Percentiles rank a stretch among this genome's conserved stretches.
These are phyloP conservation scores for Trypanosoma vivax DNA, from an alignment of 208 protist genomes.

Conservation along the genomic window DNA sequence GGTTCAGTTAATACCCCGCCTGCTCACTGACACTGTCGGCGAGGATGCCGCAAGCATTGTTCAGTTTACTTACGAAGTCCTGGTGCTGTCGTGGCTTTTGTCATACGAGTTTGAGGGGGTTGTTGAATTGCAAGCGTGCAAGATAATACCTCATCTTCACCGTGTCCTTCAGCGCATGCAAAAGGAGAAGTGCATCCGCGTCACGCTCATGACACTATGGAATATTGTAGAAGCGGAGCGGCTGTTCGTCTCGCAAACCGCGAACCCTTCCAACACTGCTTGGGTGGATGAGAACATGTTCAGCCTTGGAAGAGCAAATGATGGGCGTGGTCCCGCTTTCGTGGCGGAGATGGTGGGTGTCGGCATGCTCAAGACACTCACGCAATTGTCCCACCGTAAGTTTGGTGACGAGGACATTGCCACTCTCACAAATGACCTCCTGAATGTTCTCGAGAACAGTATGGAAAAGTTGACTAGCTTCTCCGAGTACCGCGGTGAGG, in stretches of 20 bases:
- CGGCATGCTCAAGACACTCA: constrained; percentile 86
- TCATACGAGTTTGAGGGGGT: constrained; percentile 83
- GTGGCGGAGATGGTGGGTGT: constrained; percentile 88
- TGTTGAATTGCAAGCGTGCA: constrained; percentile 49
- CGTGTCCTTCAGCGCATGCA: constrained; percentile 80
- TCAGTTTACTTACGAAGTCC: constrained; percentile 79
- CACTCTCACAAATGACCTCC: constrained; percentile 55
- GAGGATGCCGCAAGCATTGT: constrained; percentile 73
- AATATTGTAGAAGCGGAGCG: constrained; percentile 83
- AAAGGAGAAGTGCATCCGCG: constrained; percentile 91
- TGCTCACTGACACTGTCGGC: constrained; percentile 76
- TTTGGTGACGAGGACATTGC: constrained; percentile 91
- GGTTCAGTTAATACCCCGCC: constrained; percentile 54
- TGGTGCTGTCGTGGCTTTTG: constrained; percentile 74
- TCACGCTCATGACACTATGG: constrained; percentile 78
- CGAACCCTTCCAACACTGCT: constrained; percentile 30
- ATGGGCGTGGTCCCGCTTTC: constrained; percentile 49
- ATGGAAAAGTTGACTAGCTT: constrained; percentile 90
- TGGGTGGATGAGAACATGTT: constrained; percentile 15
- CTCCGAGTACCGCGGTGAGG: constrained; percentile 88
- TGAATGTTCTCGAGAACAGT: constrained; percentile 61
- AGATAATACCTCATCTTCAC: constrained; percentile 85
- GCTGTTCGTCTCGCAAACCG: constrained; percentile 39
- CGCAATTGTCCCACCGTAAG: constrained; percentile 67
- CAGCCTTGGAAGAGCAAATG: constrained; percentile 3